Evolutionary conservation across 2,329 filamentous ascomycete species (phyloP), one percentile per base, ranked within the genome.

Genomic region (Chaetomiaceae sp.): DNA sequence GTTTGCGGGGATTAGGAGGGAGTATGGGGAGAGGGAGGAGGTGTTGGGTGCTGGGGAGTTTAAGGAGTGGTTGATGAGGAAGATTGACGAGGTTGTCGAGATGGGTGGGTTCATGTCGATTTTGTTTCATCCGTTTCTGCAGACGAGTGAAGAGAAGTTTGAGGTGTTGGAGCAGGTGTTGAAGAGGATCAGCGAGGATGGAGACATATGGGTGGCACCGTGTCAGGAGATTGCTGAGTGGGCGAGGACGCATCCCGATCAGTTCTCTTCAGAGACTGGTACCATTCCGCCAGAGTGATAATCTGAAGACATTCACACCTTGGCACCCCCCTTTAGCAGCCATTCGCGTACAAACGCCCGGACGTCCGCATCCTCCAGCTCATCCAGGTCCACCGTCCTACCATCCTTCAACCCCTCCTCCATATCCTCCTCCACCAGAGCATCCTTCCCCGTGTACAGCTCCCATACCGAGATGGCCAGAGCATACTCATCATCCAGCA

Each of bases 101-200:
- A 41, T 45, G 2, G 50, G 50, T 0, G 58, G 56, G 3, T 62
- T 56, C 24, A 47, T 62, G 27, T 61, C 58, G 1, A 53, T 63
- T 3, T 34, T 63, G 42, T 62, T 62, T 26, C 61, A 63, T 24
- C 60, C 60, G 1, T 60, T 62, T 15, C 27, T 63, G n/a, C 52
- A 54, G 33, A 54, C 49, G 0, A 56, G 44, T 14, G 59, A 62
- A 30, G 59, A 57, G n/a, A 59, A 43, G 46, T 53, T 62, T 42
- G 48, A 30, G 17, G 51, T 60, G 6, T 17, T 63, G 47, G 53
- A 58, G 39, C 53, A 52, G 19, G 50, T 60, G n/a, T n/a, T 62
- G 34, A 47, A 35, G 14, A 46, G 41, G 12, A 48, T 63, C 7
- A 40, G 43, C 4, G 38, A 35, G 10, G 55, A 62, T 26, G 9